phyloP scores from a whole-genome alignment of 2,329 filamentous ascomycete species.

The Celoporthe dispersa region DNA sequence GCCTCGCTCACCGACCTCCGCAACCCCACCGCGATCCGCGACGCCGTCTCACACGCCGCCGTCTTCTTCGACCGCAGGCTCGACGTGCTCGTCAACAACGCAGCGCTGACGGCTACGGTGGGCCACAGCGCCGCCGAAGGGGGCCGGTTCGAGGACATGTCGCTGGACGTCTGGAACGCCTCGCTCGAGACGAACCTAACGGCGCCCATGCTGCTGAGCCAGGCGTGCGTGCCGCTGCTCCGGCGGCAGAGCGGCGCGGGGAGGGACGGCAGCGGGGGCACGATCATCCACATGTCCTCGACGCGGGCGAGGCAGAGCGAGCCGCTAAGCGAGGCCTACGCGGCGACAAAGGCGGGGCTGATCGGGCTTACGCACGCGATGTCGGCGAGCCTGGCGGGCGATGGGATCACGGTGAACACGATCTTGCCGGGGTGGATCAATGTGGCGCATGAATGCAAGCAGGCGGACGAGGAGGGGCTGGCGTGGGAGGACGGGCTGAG shows the following conservation, averaged over 20 bases:
- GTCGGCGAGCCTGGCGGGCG: constrained; percentile 48
- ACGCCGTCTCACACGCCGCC: constrained; percentile 37
- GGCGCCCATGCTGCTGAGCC: constrained; percentile 39
- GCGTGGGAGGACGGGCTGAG: constrained; percentile 52
- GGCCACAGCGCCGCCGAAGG: constrained; percentile 38
- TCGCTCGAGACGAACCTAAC: constrained; percentile 45
- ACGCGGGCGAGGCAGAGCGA: constrained; percentile 55
- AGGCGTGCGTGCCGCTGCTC: constrained; percentile 37
- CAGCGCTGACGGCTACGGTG: constrained; percentile 43
- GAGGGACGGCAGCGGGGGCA: constrained; percentile 31
- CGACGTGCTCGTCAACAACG: constrained; percentile 49
- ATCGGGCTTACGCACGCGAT: constrained; percentile 54
- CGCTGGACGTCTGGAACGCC: constrained; percentile 44
- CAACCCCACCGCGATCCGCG: constrained; percentile 38
- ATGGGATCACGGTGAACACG: constrained; percentile 51
- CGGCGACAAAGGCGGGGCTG: constrained; percentile 54
- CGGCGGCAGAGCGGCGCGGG: constrained; percentile 18
- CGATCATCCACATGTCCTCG: constrained; percentile 52
- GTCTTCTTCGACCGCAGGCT: constrained; percentile 42
- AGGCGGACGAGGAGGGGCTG: constrained; percentile 42
- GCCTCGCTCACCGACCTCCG: constrained; percentile 40
- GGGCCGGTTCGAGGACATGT: constrained; percentile 36
- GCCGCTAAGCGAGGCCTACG: constrained; percentile 53
- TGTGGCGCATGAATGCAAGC: constrained; percentile 44
- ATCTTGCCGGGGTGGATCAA: constrained; percentile 58